These are phyloP conservation scores for Globisporangium recalcitrans DNA, from an alignment of 352 stramenopile genomes.

Conservation along the genomic window DNA sequence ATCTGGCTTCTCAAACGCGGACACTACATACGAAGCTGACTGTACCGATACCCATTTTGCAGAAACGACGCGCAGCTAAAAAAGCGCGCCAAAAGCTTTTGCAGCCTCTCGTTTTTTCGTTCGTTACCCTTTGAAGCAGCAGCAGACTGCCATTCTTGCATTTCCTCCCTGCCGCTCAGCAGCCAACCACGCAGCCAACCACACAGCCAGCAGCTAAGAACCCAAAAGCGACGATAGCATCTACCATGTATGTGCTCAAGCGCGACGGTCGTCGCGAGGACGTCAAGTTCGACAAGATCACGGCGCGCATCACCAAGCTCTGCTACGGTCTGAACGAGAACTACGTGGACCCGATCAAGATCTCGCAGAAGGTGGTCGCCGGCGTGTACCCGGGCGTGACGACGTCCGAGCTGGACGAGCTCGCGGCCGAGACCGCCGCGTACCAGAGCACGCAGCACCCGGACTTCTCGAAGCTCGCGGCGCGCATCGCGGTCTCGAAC, in stretches of 20 bases:
- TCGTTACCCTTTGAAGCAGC: background rate
- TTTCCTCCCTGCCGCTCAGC: background rate
- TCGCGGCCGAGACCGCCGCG: slow-evolving; percentile 96
- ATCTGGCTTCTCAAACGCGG: background rate
- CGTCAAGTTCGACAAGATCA: slow-evolving; percentile 99
- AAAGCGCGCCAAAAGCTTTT: background rate
- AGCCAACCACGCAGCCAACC: too few relatives aligned
- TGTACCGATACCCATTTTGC: background rate
- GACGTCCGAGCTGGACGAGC: slow-evolving; percentile 97
- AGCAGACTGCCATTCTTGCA: slow-evolving; percentile 7
- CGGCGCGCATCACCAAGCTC: slow-evolving; percentile 95
- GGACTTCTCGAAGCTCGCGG: slow-evolving; percentile 98
- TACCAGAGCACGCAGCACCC: slow-evolving; percentile 97
- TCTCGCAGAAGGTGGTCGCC: slow-evolving; percentile 99
- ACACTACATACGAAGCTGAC: background rate
- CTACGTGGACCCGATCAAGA: slow-evolving; percentile 95
- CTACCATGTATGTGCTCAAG: slow-evolving; percentile 94
- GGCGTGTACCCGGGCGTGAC: slow-evolving; percentile 98
- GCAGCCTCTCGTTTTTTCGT: background rate
- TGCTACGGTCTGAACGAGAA: slow-evolving; percentile 97
- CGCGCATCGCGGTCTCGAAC: slow-evolving; percentile 98
- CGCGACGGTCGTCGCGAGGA: slow-evolving; percentile 89
- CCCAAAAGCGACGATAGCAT: background rate
- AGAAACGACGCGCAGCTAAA: background rate
- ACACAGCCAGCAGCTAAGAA: background rate